Evolutionary conservation across 805 yeast species (phyloP), one percentile per base, ranked within the genome.

Genomic region (Pichia ethanolica): DNA sequence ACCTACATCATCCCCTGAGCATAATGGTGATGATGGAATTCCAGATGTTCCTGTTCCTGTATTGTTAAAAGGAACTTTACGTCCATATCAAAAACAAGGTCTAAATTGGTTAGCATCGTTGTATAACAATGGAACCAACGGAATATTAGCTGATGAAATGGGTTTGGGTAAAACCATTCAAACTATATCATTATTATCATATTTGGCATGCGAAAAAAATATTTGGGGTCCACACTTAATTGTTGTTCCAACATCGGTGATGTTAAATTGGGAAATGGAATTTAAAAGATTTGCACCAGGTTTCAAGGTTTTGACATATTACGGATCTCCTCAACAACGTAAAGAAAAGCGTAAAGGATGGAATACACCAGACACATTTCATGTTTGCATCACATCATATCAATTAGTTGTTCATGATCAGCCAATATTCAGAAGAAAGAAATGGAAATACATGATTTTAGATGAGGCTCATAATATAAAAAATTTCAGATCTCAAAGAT

Each of bases 261-360:
- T 93, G 82, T 78, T 93, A 47, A 93, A 93, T 62, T 93, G 99
- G 99, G 99, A 93, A 65, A 91, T 95, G 97, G 99, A 93, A 62
- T 90, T 93, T 69, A 93, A 95, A 61, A 80, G 96, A 59, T 93
- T 93, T 72, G 97, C 97, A 0, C 99, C 99, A 0, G 99, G 99
- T 0, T 86, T 93, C 65, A 91, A 95, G 65, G 93, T 93, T 3
- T 63, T 93, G 64, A 93, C 98, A 0, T 93, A 93, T 65, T 93
- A 91, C 60, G 99, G 99, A 0, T 83, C 95, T 13, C 99, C 98
- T 0, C 96, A 88, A 59, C 98, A 93, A 64, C 82, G 99, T 62
- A 90, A 90, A 44, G 93, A 88, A 56, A 93, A 93, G 63, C 81
- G 99, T 59, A 84, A 85, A 55, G 99, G 99, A 3, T 93, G 99